Evolutionary conservation across 257 asterid genomes (phyloP).

Genomic region (Petunia secreta): DNA sequence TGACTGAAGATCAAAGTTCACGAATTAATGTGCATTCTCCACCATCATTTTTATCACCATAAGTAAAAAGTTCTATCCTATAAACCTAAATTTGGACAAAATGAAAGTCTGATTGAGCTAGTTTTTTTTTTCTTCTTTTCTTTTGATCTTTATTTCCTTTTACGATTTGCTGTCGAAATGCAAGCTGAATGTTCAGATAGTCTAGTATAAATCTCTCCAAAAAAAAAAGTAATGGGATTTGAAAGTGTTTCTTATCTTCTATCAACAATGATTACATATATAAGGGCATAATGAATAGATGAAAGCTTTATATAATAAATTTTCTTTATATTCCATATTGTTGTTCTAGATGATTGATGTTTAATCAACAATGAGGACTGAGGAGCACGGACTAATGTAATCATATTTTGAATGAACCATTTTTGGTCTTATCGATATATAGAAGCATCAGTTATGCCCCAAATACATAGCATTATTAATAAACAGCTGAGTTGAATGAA

Average conservation of each 20-base stretch:
- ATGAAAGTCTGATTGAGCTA: not conserved
- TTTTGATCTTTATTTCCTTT: too few species aligned
- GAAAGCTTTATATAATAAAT: not conserved
- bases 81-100: constrained; percentile 23
- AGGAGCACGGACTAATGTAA: not conserved
- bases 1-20: not conserved
- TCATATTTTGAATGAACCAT: not conserved
- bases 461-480: too few species aligned
- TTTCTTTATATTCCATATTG: not conserved
- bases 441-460: not conserved
- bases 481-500: too few species aligned
- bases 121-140: not conserved
- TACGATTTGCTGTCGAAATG: not conserved
- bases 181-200: not conserved
- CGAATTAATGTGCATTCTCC: not conserved
- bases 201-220: not conserved
- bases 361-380: not conserved
- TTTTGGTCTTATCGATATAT: not conserved
- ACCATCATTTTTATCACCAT: not conserved
- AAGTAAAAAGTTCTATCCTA: not conserved
- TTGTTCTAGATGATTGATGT: not conserved
- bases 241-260: not conserved
- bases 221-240: not conserved
- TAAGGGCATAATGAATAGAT: not conserved
- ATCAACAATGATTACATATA: not conserved